Conservation (phyloP, 768 basidiomycete species). For the Mycena chlorophos region DNA sequence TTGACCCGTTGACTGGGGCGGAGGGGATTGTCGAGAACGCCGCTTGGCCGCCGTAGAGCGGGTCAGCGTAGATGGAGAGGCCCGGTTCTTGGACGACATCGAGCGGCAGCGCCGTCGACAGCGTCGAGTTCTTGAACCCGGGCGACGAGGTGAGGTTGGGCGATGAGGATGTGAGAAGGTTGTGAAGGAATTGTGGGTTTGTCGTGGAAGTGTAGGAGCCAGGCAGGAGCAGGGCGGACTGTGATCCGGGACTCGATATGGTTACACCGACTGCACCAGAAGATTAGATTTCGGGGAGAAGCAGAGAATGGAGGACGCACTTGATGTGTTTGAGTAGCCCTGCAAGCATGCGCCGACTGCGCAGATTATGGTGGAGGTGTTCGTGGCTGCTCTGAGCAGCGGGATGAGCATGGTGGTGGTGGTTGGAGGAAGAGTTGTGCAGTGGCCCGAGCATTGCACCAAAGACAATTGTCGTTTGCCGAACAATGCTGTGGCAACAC, state of each 20-base stretch:
- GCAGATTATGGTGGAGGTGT: slow-evolving; percentile 54
- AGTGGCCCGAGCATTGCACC: background rate
- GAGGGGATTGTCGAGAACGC: slow-evolving; percentile 49
- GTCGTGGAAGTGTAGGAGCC: slow-evolving; percentile 63
- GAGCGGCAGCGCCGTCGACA: slow-evolving; percentile 49
- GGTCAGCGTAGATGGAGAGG: slow-evolving; percentile 49
- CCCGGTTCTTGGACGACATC: slow-evolving; percentile 58
- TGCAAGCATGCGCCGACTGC: slow-evolving; percentile 72
- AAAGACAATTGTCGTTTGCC: background rate
- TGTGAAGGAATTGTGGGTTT: slow-evolving; percentile 58
- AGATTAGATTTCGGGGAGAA: background rate
- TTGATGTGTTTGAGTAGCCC: slow-evolving; percentile 60
- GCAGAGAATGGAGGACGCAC: slow-evolving; percentile 33
- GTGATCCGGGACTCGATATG: slow-evolving; percentile 49
- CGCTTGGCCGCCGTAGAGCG: slow-evolving; percentile 56
- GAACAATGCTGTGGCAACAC: background rate
- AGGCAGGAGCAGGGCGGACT: slow-evolving; percentile 54
- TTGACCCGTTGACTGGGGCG: slow-evolving; percentile 41
- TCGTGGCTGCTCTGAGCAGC: background rate
- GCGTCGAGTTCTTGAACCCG: slow-evolving; percentile 54
- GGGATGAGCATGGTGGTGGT: background rate
- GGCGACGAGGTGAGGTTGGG: slow-evolving; percentile 49
- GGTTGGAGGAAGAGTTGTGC: background rate
- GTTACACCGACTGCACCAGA: slow-evolving; percentile 53
- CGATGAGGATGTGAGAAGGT: slow-evolving; percentile 54